Evolutionary conservation across 2,329 filamentous ascomycete genomes (phyloP).

Genomic region (Fusarium dimerum): DNA sequence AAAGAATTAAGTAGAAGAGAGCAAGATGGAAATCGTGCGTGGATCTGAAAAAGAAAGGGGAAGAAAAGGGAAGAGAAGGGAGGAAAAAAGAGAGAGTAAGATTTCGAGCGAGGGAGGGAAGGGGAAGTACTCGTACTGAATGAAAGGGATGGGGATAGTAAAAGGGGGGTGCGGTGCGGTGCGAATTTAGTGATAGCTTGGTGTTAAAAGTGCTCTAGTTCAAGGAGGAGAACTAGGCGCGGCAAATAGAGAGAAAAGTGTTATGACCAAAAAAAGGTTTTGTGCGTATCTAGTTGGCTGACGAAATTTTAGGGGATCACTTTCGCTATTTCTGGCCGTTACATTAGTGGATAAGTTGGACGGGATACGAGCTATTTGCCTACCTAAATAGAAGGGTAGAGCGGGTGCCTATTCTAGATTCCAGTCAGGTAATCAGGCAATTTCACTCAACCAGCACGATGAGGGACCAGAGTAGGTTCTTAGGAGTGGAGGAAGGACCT

Average conservation of each 20-base stretch:
- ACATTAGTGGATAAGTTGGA: too few relatives aligned
- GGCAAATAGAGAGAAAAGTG: slow-evolving; percentile 34
- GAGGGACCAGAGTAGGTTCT: too few relatives aligned
- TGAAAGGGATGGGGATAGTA: slow-evolving; percentile 17
- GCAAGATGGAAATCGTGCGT: slow-evolving; percentile 20
- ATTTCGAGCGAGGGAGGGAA: slow-evolving; percentile 8
- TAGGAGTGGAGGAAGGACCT: too few relatives aligned
- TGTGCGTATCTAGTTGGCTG: too few relatives aligned
- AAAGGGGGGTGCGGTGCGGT: slow-evolving; percentile 6
- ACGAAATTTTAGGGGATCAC: slow-evolving; percentile 10
- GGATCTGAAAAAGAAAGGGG: slow-evolving; percentile 17
- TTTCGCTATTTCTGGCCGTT: background rate
- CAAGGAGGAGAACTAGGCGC: slow-evolving; percentile 25
- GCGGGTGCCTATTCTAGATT: too few relatives aligned
- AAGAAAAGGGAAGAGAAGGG: slow-evolving; percentile 6
- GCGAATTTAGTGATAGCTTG: too few relatives aligned
- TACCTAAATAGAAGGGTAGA: too few relatives aligned
- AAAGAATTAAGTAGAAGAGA: slow-evolving; percentile 15
- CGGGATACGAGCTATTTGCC: too few relatives aligned
- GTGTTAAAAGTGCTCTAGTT: too few relatives aligned
- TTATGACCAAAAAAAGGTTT: too few relatives aligned
- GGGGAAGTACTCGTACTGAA: slow-evolving; percentile 3
- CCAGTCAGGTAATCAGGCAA: too few relatives aligned
- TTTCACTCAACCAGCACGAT: too few relatives aligned
- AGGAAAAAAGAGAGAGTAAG: slow-evolving; percentile 7